A percentile compares a stretch with the other conserved stretches of the same genome.
Evolutionary conservation across 2,329 filamentous ascomycete genomes (phyloP).

Genomic region (Neofusicoccum ribis): DNA sequence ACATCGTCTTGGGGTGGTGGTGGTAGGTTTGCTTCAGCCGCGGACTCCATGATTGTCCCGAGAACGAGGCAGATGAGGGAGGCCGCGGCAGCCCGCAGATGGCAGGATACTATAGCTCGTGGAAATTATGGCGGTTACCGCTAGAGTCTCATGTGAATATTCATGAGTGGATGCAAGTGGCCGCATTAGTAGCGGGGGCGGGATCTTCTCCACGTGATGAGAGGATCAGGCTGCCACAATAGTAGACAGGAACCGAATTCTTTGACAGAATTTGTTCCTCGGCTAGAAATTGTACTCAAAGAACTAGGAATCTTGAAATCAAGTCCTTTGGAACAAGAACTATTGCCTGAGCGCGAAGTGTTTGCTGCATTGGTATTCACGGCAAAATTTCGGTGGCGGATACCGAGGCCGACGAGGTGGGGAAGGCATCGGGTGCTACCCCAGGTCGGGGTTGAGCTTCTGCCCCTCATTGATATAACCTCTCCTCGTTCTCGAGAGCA

Average conservation of each 20-base stretch:
- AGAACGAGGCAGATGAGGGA: background rate
- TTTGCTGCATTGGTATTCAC: background rate
- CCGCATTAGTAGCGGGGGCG: too few relatives aligned
- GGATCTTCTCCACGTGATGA: too few relatives aligned
- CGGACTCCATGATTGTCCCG: background rate
- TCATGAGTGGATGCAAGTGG: too few relatives aligned
- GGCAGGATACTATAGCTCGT: too few relatives aligned
- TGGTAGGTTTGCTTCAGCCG: background rate
- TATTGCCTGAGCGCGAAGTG: background rate
- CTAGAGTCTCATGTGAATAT: too few relatives aligned
- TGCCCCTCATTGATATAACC: background rate
- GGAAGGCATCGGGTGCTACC: background rate
- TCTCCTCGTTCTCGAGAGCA: background rate
- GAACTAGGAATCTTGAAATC: too few relatives aligned
- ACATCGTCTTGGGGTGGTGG: slow-evolving; percentile 6
- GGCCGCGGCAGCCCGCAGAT: background rate
- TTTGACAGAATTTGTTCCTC: too few relatives aligned
- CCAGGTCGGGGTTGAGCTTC: background rate
- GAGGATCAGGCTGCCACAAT: too few relatives aligned
- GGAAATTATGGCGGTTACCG: too few relatives aligned
- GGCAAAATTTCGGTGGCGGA: background rate
- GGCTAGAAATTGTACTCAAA: too few relatives aligned
- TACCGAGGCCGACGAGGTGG: background rate
- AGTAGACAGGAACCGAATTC: too few relatives aligned
- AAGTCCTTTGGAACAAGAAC: too few relatives aligned